phyloP scores from a whole-genome alignment of 768 basidiomycete genomes.

The Lentinula lateritia region DNA sequence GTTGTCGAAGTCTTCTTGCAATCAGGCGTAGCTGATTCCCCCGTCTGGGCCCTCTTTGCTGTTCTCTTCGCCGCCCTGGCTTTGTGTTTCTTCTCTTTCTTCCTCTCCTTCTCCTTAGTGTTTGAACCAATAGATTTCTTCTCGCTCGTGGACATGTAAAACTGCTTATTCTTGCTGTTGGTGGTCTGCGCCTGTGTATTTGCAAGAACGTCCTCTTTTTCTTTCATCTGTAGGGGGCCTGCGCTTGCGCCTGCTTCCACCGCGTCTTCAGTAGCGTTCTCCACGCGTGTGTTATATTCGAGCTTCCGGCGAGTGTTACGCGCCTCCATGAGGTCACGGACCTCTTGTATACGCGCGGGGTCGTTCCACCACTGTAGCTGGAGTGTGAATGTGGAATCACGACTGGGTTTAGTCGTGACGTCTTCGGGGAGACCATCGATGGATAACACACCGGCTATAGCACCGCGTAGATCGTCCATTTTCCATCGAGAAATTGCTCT shows the following conservation, averaged over 20 bases:
- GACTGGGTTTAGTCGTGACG: neutral
- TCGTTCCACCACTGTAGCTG: neutral
- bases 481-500: no score
- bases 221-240: neutral
- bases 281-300: neutral
- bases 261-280: neutral
- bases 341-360: neutral
- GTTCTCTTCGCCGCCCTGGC: neutral
- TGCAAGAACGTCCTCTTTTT: neutral
- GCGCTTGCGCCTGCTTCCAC: neutral
- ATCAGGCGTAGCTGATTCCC: neutral
- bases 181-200: neutral
- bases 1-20: neutral
- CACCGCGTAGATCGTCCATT: no score
- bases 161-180: neutral
- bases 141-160: neutral
- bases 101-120: neutral
- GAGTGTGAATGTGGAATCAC: neutral
- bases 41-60: neutral
- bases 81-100: neutral
- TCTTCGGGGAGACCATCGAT: neutral
- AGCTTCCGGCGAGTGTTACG: neutral
- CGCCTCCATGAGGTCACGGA: neutral
- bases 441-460: no score
- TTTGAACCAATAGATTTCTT: neutral